Evolutionary conservation across 106 monocot species (phyloP).

Genomic region (Apostasia ramifera): DNA sequence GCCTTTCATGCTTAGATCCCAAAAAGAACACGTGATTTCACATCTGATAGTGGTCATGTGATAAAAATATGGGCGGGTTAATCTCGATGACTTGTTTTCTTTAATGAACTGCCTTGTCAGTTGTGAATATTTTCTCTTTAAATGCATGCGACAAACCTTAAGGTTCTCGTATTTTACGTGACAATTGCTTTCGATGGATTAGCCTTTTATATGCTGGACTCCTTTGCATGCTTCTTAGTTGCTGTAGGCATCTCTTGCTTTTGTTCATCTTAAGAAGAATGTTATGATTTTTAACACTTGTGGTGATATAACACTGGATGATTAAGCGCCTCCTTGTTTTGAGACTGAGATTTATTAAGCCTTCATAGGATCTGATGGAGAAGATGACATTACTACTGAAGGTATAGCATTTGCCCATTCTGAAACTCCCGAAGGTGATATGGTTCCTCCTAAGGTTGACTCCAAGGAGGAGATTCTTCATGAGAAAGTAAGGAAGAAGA

Average conservation of each 20-base stretch:
- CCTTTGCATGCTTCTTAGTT: conserved; percentile 1
- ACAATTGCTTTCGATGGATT: neutral
- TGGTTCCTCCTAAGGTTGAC: conserved; percentile 57
- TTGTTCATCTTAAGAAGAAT: neutral
- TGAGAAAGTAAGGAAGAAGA: conserved; percentile 82
- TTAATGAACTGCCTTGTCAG: neutral
- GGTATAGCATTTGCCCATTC: conserved; percentile 38
- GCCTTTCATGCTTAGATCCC: no score
- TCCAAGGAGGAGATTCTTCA: conserved; percentile 69
- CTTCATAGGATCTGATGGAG: conserved; percentile 14
- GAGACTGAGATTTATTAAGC: neutral
- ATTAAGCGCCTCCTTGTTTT: neutral
- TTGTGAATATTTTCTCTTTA: neutral
- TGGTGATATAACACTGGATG: neutral
- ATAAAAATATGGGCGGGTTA: neutral
- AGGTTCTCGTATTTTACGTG: neutral
- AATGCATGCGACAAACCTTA: neutral
- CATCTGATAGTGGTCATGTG: neutral
- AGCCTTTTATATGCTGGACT: neutral
- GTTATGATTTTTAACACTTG: neutral
- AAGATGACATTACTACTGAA: conserved; percentile 49
- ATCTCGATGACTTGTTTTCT: no score
- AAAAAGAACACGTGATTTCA: neutral
- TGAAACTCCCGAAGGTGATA: conserved; percentile 56
- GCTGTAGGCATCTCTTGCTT: neutral